phyloP scores from a whole-genome alignment of 345 rosid genomes.

The Dipteronia sinensis region DNA sequence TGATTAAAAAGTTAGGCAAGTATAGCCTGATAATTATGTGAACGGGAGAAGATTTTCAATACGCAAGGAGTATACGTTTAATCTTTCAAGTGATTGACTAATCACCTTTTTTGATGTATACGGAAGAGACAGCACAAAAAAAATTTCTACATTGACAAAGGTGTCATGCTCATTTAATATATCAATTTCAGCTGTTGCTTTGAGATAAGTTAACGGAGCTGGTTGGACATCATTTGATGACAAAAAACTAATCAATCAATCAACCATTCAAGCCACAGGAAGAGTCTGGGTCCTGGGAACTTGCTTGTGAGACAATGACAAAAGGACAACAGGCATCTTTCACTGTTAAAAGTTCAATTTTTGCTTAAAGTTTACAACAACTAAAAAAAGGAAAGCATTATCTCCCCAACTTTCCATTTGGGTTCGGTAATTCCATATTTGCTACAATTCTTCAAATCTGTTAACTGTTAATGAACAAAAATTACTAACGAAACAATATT shows the following conservation, averaged over 20 bases:
- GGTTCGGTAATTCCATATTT: not conserved
- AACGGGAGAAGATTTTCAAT: too few relatives aligned
- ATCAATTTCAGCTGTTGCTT: not conserved
- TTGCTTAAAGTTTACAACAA: not conserved
- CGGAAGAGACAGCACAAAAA: too few relatives aligned
- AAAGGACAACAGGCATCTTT: constrained; percentile 6
- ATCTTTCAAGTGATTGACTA: too few relatives aligned
- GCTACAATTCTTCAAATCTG: not conserved
- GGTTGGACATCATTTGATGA: not conserved
- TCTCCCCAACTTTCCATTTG: not conserved
- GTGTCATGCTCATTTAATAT: not conserved
- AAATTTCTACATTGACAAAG: too few relatives aligned
- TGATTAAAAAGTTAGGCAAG: too few relatives aligned
- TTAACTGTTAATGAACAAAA: not conserved
- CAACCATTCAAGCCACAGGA: too few relatives aligned
- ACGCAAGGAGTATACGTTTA: too few relatives aligned
- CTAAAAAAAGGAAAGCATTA: not conserved
- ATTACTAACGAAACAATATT: not conserved
- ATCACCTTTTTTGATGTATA: too few relatives aligned
- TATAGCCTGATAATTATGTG: too few relatives aligned
- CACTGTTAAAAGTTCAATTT: not conserved
- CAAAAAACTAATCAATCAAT: not conserved
- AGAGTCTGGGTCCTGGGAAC: not conserved
- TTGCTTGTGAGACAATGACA: not conserved
- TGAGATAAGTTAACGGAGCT: too few relatives aligned